Evolutionary conservation across 352 stramenopile genomes (phyloP), one percentile per base, ranked within the genome.

Genomic region (Phytophthora niederhauseri): DNA sequence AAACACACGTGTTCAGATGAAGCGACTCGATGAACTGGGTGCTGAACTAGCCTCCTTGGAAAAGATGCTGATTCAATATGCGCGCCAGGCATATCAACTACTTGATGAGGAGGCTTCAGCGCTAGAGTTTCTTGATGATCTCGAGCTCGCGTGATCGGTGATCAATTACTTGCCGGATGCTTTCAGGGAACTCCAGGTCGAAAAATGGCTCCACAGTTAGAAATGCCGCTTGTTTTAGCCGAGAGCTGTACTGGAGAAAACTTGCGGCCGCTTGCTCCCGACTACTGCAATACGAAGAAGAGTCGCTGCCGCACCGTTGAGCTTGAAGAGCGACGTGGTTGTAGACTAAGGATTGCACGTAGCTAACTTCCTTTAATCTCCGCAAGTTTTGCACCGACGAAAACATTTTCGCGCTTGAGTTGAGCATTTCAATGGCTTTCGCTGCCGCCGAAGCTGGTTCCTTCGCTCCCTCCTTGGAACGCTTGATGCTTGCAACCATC

Each of bases 301-400:
- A 55, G 31, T 77, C 61, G 3, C 24, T 52, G 20, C 49, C 59
- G 20, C 59, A 56, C n/a, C 30, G 61, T 51, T 56, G 38, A 57
- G 57, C 66, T 73, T 77, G 60, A 60, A 50, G 22, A 45, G 69
- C 45, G 46, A 77, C 30, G 31, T 86, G 74, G 49, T 86, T 76
- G 41, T 77, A 78, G 20, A 85, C 60, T 45, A 85, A 61, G 2
- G 78, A 80, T 48, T 67, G 61, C 53, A 86, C 26, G 24, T 89
- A 89, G 43, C 59, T 65, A 28, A 85, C 54, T 26, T 89, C 80
- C 49, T 73, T 74, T 51, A 85, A 48, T 4, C 71, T 71, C 48
- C 36, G 55, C n/a, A 80, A 8, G 34, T 87, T 73, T 51, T 84
- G 76, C 3, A 75, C 66, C 6, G 53, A 57, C n/a, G 59, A 57